A percentile compares a stretch with the other conserved stretches of the same genome.
These are phyloP conservation scores for Tulasnella sp. DNA, from an alignment of 768 basidiomycete genomes.

Conservation along the genomic window DNA sequence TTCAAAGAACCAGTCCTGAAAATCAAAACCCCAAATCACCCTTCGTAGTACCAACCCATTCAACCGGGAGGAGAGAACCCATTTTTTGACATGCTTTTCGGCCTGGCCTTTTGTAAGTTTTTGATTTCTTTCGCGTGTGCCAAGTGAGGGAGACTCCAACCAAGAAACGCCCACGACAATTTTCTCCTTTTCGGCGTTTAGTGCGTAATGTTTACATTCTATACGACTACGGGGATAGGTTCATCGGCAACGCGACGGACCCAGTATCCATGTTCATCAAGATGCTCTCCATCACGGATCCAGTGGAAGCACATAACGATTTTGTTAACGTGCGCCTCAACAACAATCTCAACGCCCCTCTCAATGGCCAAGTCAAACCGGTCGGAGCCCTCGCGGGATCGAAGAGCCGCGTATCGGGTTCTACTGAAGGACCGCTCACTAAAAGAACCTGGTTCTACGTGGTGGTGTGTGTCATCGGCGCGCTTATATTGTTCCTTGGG, in stretches of 20 bases:
- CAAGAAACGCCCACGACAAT: not conserved
- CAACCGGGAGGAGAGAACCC: slow-evolving; percentile 44
- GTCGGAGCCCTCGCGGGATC: no score
- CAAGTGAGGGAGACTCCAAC: no score
- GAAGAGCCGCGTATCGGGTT: no score
- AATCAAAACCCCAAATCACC: slow-evolving; percentile 50
- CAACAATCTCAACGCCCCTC: no score
- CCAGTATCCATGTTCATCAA: slow-evolving; percentile 50
- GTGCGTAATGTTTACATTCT: slow-evolving; percentile 56
- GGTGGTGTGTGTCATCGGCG: no score
- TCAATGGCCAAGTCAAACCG: no score
- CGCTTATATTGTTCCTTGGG: no score
- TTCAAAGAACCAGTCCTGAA: slow-evolving; percentile 18
- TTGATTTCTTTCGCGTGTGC: no score
- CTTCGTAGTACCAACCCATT: slow-evolving; percentile 61
- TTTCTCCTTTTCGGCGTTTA: slow-evolving; percentile 21
- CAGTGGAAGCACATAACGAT: slow-evolving; percentile 43
- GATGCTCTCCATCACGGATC: slow-evolving; percentile 46
- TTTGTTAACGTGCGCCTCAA: slow-evolving; percentile 52
- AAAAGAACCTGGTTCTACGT: no score
- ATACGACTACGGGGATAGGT: slow-evolving; percentile 50
- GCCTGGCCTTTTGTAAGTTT: slow-evolving; percentile 57
- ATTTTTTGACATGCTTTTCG: slow-evolving; percentile 50
- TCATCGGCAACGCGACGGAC: slow-evolving; percentile 33
- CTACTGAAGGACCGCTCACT: no score